Base-by-base conservation (phyloP, 1,139 yeast species). In the Pichiaceae sp. region DNA sequence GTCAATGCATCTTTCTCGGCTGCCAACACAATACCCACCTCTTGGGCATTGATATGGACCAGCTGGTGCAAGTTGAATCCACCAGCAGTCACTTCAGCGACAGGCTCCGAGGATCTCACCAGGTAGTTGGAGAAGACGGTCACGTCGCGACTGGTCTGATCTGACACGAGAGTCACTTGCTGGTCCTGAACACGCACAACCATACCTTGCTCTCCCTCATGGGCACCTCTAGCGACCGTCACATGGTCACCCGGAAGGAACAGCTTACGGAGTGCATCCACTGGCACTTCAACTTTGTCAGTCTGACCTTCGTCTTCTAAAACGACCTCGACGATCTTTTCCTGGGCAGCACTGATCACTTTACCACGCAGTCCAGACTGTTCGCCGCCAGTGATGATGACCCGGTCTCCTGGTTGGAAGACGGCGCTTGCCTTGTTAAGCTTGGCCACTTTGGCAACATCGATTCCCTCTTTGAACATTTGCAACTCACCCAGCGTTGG, bases 191-290 rank as follows among this genome's bases (percentile, higher is more conserved):
- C 75, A 45, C 78, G 72, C 34, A 93, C 89, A 36, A 91, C 95
- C 64, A 91, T 73, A 62, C 98, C 98, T 19, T 96, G 85, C 54
- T 89, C 96, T 52, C 89, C 96, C 38, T 78, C 69, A 58, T 86
- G 95, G 54, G 82, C 86, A 53, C 98, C 98, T 54, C 81, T 85
- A 33, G 85, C 75, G 23, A 91, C 94, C 42, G 95, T 78, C 14
- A 93, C 96, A 56, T 91, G 97, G 59, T 91, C 98, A 68, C 98
- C 98, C 37, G 87, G 78, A 37, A 73, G 64, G 60, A 91, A 91
- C 36, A 84, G 77, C 57, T 91, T 91, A 54, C 97, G 75, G 53
- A 91, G 68, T 47, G 86, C 83, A 36, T 72, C 70, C 3, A 81
- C 73, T 19, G 97, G 96, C 33, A 89, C 83, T 50, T 78, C 84